Evolutionary conservation across 106 monocot genomes (phyloP).

Genomic region (Triglochin maritima): DNA sequence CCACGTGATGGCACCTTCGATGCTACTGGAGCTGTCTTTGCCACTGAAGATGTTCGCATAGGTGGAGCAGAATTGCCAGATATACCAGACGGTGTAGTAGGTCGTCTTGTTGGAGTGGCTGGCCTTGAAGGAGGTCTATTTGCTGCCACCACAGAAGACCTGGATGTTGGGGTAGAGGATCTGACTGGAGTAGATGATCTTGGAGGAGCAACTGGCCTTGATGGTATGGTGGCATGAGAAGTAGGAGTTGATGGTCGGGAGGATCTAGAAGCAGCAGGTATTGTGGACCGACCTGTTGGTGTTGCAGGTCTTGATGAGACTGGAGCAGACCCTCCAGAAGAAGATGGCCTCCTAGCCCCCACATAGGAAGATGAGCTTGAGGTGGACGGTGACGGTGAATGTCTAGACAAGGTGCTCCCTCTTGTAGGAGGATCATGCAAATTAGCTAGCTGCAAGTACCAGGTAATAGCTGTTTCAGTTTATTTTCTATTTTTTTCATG

Average conservation of each 20-base stretch:
- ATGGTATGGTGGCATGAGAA: slow-evolving; percentile 36
- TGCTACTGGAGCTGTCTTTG: slow-evolving; percentile 19
- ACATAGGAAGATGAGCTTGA: slow-evolving; percentile 14
- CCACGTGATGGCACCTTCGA: slow-evolving; percentile 31
- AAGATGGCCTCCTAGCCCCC: slow-evolving; percentile 35
- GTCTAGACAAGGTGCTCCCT: slow-evolving; percentile 19
- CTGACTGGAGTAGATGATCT: slow-evolving; percentile 50
- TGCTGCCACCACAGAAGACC: slow-evolving; percentile 23
- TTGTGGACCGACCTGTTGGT: slow-evolving; percentile 35
- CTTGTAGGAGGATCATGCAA: slow-evolving; percentile 28
- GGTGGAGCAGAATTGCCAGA: slow-evolving; percentile 21
- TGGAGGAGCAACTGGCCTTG: slow-evolving; percentile 27
- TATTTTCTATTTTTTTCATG: too few relatives aligned
- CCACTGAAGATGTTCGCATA: slow-evolving; percentile 26
- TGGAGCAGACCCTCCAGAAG: slow-evolving; percentile 36
- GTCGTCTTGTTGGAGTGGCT: slow-evolving; percentile 40
- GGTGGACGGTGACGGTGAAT: slow-evolving; percentile 24
- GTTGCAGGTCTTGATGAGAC: slow-evolving; percentile 40
- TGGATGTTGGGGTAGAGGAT: slow-evolving; percentile 45
- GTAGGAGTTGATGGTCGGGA: slow-evolving; percentile 57
- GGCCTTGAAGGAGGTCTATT: slow-evolving; percentile 30
- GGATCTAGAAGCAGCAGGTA: slow-evolving; percentile 27
- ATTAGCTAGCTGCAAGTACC: slow-evolving; percentile 47
- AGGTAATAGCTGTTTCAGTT: not conserved
- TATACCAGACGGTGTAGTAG: slow-evolving; percentile 36